Percentiles rank a stretch among this genome's conserved stretches.
phyloP scores from a whole-genome alignment of 352 stramenopile genomes.

The Phytophthora quininea region DNA sequence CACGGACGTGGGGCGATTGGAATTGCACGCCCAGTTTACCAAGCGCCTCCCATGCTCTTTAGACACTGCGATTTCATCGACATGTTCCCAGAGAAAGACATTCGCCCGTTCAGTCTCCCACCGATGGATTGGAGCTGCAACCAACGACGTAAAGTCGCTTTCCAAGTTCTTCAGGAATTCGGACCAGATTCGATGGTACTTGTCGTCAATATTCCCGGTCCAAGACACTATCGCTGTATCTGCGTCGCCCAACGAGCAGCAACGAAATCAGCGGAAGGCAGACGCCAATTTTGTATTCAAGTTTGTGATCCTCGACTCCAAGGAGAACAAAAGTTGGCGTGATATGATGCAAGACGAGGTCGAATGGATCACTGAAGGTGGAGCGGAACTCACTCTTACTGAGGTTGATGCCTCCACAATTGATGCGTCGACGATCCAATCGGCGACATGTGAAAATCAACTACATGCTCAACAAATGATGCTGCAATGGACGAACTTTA shows the following conservation, averaged over 20 bases:
- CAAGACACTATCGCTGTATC: constrained; percentile 10
- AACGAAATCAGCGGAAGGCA: not conserved
- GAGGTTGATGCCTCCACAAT: constrained; percentile 24
- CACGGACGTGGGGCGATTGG: too few species aligned
- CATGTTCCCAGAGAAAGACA: too few species aligned
- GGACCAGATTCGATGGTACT: constrained; percentile 21
- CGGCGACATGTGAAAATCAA: constrained; percentile 31
- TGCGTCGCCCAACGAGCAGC: constrained; percentile 5
- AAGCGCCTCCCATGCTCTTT: too few species aligned
- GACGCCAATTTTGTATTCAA: constrained; percentile 9
- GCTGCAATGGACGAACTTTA: constrained; percentile 50
- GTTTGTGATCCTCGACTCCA: constrained; percentile 26
- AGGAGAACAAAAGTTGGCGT: constrained; percentile 20
- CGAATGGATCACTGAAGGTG: constrained; percentile 38
- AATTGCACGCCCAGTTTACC: too few species aligned
- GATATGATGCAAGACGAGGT: constrained; percentile 23
- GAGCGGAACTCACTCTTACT: constrained; percentile 22
- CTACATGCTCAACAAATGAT: constrained; percentile 49
- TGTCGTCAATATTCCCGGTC: constrained; percentile 19
- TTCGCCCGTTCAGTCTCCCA: too few species aligned
- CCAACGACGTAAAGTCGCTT: constrained; percentile 16
- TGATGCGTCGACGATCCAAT: constrained; percentile 38
- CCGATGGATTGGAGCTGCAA: too few species aligned
- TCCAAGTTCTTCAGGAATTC: constrained; percentile 29
- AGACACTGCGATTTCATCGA: too few species aligned